Evolutionary conservation across 371 early-diverging fungal species (phyloP).

Genomic region (Zychaea mexicana): DNA sequence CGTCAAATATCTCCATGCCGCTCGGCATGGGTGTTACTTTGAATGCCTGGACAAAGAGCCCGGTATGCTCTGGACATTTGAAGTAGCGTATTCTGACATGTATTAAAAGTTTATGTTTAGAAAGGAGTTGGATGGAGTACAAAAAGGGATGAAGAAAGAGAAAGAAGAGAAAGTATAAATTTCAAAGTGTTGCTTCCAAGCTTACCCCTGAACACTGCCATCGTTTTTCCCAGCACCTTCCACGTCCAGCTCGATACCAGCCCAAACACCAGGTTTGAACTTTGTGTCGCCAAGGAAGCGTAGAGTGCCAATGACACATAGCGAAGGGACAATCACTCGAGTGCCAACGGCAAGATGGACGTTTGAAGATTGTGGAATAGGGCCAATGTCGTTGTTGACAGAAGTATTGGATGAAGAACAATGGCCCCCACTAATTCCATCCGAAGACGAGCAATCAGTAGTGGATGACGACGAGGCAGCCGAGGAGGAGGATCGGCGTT

Average conservation of each 20-base stretch:
- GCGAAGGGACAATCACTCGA: conserved; percentile 60
- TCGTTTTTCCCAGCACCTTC: conserved; percentile 82
- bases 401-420: neutral
- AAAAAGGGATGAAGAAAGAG: conserved; percentile 6
- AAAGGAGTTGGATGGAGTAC: conserved; percentile 3
- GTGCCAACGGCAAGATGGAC: conserved; percentile 42
- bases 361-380: conserved; percentile 3
- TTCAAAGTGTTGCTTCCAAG: too few species aligned
- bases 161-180: conserved; percentile 6
- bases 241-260: conserved; percentile 77
- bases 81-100: conserved; percentile 66
- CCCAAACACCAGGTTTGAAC: conserved; percentile 77
- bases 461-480: neutral
- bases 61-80: conserved; percentile 63
- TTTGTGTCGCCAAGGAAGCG: conserved; percentile 66
- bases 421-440: neutral
- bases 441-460: conserved; percentile 1
- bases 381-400: neutral
- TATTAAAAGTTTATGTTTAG: neutral
- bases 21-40: conserved; percentile 35
- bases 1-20: conserved; percentile 10
- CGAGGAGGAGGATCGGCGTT: neutral
- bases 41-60: conserved; percentile 69
- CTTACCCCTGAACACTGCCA: conserved; percentile 75
- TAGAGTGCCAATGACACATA: conserved; percentile 61